Conservation (phyloP, 306 rosid species). For the Mimosa bimucronata region DNA sequence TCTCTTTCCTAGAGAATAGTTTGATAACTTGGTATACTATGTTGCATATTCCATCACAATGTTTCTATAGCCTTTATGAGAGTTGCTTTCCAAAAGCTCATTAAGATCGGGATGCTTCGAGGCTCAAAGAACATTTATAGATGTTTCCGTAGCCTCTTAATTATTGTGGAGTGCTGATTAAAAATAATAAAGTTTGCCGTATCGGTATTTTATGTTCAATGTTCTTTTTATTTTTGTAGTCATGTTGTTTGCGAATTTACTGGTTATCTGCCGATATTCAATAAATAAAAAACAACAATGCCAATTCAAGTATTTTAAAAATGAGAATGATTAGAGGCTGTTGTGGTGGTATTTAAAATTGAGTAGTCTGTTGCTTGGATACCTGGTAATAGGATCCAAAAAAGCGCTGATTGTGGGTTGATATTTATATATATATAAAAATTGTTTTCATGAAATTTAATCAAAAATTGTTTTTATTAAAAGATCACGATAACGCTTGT, state of each 20-base stretch:
- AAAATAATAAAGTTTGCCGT: not conserved
- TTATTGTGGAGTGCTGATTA: not conserved
- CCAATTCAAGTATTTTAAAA: not conserved
- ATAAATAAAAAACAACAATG: not conserved
- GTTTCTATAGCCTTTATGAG: not conserved
- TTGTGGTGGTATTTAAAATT: slow-evolving; percentile 14
- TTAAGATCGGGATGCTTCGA: no score
- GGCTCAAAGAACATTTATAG: no score
- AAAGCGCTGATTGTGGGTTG: no score
- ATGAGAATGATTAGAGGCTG: not conserved
- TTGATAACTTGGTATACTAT: not conserved
- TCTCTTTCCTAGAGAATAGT: not conserved
- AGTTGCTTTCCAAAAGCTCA: no score
- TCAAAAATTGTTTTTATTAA: no score
- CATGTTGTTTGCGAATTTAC: not conserved
- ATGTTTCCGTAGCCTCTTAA: not conserved
- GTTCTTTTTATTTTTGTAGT: not conserved
- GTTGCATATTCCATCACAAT: not conserved
- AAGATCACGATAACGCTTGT: no score
- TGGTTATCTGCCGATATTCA: not conserved
- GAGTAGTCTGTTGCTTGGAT: slow-evolving; percentile 35
- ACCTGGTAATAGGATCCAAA: no score
- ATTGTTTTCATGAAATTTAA: no score
- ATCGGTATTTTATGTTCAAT: not conserved
- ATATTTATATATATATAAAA: no score